phyloP scores from a whole-genome alignment of 805 yeast species.

The Lipomyces kockii region DNA sequence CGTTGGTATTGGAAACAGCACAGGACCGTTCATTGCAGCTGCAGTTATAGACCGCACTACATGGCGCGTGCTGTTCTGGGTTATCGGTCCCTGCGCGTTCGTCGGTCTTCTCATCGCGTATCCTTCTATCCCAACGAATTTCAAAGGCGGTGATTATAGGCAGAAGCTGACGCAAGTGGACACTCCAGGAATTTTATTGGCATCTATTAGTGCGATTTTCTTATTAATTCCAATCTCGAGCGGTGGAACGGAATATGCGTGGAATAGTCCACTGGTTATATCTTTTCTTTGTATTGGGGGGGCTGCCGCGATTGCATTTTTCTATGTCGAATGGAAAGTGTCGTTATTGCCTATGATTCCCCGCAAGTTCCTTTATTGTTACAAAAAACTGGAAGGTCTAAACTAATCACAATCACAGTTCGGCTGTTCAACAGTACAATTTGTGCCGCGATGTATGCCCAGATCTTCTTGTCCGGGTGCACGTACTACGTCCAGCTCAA shows the following conservation, averaged over 20 bases:
- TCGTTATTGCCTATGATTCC: slow-evolving; percentile 63
- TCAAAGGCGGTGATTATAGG: slow-evolving; percentile 49
- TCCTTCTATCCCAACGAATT: slow-evolving; percentile 41
- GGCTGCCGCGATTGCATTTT: slow-evolving; percentile 49
- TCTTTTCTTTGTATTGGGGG: slow-evolving; percentile 48
- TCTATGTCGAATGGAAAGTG: slow-evolving; percentile 56
- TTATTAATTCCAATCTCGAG: slow-evolving; percentile 62
- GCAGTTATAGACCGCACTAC: slow-evolving; percentile 51
- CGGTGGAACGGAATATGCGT: slow-evolving; percentile 62
- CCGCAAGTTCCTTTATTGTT: slow-evolving; percentile 9
- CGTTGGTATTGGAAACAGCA: slow-evolving; percentile 49
- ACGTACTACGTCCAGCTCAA: slow-evolving; percentile 54
- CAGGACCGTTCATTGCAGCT: slow-evolving; percentile 63
- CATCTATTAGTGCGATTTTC: slow-evolving; percentile 55
- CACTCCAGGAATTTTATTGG: slow-evolving; percentile 55
- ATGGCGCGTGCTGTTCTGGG: slow-evolving; percentile 62
- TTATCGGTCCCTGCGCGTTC: slow-evolving; percentile 51
- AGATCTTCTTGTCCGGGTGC: slow-evolving; percentile 56
- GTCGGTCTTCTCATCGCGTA: slow-evolving; percentile 44
- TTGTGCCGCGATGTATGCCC: slow-evolving; percentile 47
- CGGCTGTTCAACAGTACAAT: slow-evolving; percentile 49
- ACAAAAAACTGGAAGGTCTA: not conserved
- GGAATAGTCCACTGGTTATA: slow-evolving; percentile 54
- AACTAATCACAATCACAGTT: slow-evolving; percentile 31
- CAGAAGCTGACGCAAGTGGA: slow-evolving; percentile 56